Conservation (phyloP, 1,284 basidiomycete genomes). For the Malassezia pachydermatis region DNA sequence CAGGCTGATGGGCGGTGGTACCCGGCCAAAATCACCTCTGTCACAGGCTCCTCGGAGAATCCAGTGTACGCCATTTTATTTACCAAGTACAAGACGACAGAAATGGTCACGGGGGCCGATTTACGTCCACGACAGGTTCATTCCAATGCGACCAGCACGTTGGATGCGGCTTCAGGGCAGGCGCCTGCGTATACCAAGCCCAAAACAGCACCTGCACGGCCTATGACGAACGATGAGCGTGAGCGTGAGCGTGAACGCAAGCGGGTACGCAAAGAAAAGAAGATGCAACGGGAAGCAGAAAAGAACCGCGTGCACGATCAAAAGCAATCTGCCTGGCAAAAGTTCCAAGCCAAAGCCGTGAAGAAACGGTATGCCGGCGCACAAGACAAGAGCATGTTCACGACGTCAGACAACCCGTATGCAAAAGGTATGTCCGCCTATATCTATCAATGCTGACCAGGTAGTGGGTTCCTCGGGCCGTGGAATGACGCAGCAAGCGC, state of each 20-base stretch:
- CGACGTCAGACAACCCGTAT: conserved; percentile 84
- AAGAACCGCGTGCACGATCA: conserved; percentile 79
- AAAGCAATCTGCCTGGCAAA: conserved; percentile 90
- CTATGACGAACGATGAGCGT: conserved; percentile 40
- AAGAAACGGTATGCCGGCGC: conserved; percentile 60
- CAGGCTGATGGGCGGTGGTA: conserved; percentile 32
- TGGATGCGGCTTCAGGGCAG: conserved; percentile 4
- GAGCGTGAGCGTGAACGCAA: conserved; percentile 62
- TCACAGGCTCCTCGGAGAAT: conserved; percentile 73
- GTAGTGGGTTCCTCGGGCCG: conserved; percentile 4
- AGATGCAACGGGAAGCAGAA: conserved; percentile 69
- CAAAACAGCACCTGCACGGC: conserved; percentile 52
- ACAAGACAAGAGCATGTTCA: conserved; percentile 65
- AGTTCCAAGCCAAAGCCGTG: conserved; percentile 66
- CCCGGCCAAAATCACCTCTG: conserved; percentile 50
- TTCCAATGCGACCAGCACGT: background rate
- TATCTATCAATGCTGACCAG: background rate
- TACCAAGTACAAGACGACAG: conserved; percentile 89
- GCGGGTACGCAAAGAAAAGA: conserved; percentile 95
- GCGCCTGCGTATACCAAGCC: background rate
- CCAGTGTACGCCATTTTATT: conserved; percentile 86
- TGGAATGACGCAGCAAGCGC: conserved; percentile 12
- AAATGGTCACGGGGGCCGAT: conserved; percentile 65
- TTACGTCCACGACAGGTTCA: conserved; percentile 53
- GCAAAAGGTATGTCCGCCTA: conserved; percentile 59